Evolutionary conservation across 1,284 basidiomycete genomes (phyloP).

Genomic region (Trametes polyzona): DNA sequence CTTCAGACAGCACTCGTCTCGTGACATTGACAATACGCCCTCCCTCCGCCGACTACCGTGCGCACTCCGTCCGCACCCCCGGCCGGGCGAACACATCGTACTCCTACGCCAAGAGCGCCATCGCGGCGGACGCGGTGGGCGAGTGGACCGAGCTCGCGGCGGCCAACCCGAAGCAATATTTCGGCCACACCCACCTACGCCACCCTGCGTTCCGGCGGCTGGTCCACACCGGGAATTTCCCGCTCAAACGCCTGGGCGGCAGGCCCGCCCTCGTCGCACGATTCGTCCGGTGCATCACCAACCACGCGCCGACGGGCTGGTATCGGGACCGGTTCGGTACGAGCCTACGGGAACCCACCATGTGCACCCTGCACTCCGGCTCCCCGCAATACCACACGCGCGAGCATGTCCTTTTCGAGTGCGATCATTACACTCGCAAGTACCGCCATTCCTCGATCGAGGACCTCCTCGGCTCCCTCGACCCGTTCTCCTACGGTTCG

Average conservation of each 20-base stretch:
- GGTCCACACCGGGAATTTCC: not conserved
- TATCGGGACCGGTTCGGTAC: not conserved
- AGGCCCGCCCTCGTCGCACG: not conserved
- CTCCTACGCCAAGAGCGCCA: not conserved
- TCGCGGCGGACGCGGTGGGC: not conserved
- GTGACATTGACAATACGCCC: too few species aligned
- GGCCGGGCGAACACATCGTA: not conserved
- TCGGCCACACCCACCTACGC: not conserved
- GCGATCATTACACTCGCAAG: not conserved
- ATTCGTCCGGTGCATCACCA: slow-evolving; percentile 4
- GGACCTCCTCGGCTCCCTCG: not conserved
- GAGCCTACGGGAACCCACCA: not conserved
- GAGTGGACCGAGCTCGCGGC: not conserved
- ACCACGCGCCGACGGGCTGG: slow-evolving; percentile 1
- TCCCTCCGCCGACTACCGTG: not conserved
- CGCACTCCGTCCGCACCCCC: too few species aligned
- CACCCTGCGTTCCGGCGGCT: not conserved
- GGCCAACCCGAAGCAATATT: not conserved
- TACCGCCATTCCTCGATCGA: not conserved
- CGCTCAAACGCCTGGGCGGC: not conserved
- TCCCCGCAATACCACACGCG: not conserved
- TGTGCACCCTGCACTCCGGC: not conserved
- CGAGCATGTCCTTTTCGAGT: too few species aligned
- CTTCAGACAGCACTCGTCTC: too few species aligned
- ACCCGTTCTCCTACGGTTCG: too few species aligned